phyloP scores from a whole-genome alignment of 1,139 yeast genomes.

The Yamadazyma kanchanaburiensis region DNA sequence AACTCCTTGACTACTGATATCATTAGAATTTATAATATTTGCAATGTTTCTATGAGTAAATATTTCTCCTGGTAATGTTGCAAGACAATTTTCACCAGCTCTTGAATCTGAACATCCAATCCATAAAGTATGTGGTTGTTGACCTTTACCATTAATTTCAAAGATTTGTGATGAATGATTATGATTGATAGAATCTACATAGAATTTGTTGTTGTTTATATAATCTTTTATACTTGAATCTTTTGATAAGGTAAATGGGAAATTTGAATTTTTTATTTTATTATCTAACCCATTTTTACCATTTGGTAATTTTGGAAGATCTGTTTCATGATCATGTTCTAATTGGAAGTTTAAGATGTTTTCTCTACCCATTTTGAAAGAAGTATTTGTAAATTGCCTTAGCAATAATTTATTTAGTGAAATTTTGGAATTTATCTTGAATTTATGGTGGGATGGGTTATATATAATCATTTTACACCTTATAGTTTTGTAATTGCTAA shows the following conservation, averaged over 20 bases:
- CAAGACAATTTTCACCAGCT: constrained; percentile 76
- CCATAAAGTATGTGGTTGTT: constrained; percentile 91
- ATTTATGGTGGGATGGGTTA: too few species aligned
- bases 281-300: constrained; percentile 8
- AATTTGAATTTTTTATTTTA: constrained; percentile 18
- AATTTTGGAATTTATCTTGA: too few species aligned
- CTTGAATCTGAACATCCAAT: constrained; percentile 96
- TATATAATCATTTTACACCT: not conserved
- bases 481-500: not conserved
- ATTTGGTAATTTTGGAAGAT: constrained; percentile 17
- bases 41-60: constrained; percentile 95
- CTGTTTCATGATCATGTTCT: constrained; percentile 41
- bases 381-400: constrained; percentile 1
- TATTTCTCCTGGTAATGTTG: constrained; percentile 86
- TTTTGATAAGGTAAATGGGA: constrained; percentile 56
- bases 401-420: too few species aligned
- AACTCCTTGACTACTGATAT: constrained; percentile 75
- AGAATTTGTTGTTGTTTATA: constrained; percentile 63
- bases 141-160: constrained; percentile 76
- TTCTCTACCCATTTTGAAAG: constrained; percentile 39
- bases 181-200: constrained; percentile 59
- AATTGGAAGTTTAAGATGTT: constrained; percentile 41
- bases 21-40: constrained; percentile 70
- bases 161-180: constrained; percentile 62
- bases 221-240: constrained; percentile 62